Base-by-base conservation (phyloP, 306 rosid genomes). In the Trifolium pratense region DNA sequence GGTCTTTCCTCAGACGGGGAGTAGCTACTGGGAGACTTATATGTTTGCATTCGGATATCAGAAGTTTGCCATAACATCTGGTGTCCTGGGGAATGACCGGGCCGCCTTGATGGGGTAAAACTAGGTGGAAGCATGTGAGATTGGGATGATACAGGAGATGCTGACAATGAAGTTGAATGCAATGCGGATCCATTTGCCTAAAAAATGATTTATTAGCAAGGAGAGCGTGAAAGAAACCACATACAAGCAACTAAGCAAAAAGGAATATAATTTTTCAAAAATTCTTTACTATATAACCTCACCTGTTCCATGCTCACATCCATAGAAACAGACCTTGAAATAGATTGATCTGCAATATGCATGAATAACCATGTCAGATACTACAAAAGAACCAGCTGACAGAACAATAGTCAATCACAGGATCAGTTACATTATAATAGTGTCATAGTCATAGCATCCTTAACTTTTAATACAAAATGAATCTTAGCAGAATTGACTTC, bases 281-380 rank as follows among this genome's bases (percentile, higher is more conserved):
- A 14, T 26, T 9, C 15, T 57, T 64, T 55, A 77, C 46, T n/a
- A 59, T 42, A 67, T 74, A 67, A 66, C 46, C 85, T 21, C 75
- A 94, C 97, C 96, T 91, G 97, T 66, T 87, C 92, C 64, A 83
- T 52, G 57, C 84, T 88, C 61, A 75, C 82, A 80, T 94, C 98
- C 57, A 81, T 76, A 11, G 97, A 91, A 49, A 83, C 73, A 79
- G 84, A 84, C 76, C 85, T 73, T 73, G 92, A 83, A 80, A 88
- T 75, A 73, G 92, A 87, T 78, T 74, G 90, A 80, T 83, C 98
- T 91, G 91, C 68, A 66, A 80, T 18, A 70, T 63, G 59, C 58
- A 85, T 11, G 46, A 45, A 51, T 53, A 70, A 58, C 49, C 55
- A 52, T 57, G 63, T 82, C 75, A 84, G 79, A 75, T 21, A 70